Evolutionary conservation across 768 basidiomycete genomes (phyloP).

Genomic region (Rhizopogon vinicolor): DNA sequence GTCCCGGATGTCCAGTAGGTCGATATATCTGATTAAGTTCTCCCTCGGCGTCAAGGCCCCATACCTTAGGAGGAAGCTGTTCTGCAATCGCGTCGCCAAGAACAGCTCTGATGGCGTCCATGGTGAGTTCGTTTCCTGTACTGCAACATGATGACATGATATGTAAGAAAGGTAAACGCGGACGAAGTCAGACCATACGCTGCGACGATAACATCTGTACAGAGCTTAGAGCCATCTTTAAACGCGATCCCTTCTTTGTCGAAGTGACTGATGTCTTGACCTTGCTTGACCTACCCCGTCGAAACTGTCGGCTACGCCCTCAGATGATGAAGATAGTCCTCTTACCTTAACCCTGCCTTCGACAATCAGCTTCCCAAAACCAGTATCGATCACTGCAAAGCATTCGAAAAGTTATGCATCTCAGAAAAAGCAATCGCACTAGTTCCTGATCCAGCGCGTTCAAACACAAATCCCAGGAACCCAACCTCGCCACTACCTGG

Average conservation of each 20-base stretch:
- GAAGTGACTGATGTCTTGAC: constrained; percentile 32
- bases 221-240: constrained; percentile 32
- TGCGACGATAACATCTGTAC: constrained; percentile 42
- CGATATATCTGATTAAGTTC: not conserved
- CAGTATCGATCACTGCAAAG: constrained; percentile 6
- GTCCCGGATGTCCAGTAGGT: not conserved
- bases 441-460: not conserved
- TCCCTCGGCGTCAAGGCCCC: not conserved
- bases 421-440: not conserved
- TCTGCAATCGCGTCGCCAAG: not conserved
- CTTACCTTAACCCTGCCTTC: not conserved
- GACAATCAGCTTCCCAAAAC: not conserved
- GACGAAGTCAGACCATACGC: constrained; percentile 35
- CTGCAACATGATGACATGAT: not conserved
- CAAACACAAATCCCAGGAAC: not conserved
- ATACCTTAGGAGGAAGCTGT: not conserved
- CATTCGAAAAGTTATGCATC: not conserved
- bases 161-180: not conserved
- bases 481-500: not conserved
- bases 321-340: no score
- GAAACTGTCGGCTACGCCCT: not conserved
- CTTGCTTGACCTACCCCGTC: constrained; percentile 22
- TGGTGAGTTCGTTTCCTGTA: not conserved
- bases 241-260: constrained; percentile 38
- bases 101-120: not conserved